These are phyloP conservation scores for Aspergillus kassunensis DNA, from an alignment of 495 filamentous ascomycete species.

Conservation along the genomic window DNA sequence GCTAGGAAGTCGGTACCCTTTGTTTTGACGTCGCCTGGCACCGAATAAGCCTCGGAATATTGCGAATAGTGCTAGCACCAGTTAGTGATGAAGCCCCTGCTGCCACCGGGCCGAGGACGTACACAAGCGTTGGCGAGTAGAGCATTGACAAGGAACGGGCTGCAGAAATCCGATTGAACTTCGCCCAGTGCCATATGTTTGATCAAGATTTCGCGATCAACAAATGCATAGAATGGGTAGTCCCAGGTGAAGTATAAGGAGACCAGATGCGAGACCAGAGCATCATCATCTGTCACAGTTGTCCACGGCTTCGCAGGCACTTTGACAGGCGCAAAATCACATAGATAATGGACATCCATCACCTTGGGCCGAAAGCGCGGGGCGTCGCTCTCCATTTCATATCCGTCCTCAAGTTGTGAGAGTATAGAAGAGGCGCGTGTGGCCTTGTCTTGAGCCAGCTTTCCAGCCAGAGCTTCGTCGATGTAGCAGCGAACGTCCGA, in stretches of 20 bases:
- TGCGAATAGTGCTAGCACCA: conserved; percentile 26
- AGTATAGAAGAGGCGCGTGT: not conserved
- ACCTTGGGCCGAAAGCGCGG: conserved; percentile 10
- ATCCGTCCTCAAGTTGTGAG: not conserved
- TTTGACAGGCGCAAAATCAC: conserved; percentile 6
- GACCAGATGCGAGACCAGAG: conserved; percentile 45
- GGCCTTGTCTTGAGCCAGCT: not conserved
- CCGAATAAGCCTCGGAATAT: conserved; percentile 25
- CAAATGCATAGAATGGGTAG: conserved; percentile 36
- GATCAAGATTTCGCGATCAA: conserved; percentile 35
- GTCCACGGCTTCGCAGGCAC: conserved; percentile 39
- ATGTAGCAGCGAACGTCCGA: conserved; percentile 7
- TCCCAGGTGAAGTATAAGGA: conserved; percentile 47
- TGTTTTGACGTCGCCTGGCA: conserved; percentile 27
- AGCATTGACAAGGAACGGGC: conserved; percentile 43
- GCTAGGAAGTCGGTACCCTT: conserved; percentile 29
- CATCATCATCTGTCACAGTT: conserved; percentile 38
- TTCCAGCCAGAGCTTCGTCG: not conserved
- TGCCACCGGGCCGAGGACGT: not conserved
- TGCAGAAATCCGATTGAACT: conserved; percentile 34
- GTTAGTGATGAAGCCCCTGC: not conserved
- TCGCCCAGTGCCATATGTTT: conserved; percentile 29
- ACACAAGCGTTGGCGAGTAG: conserved; percentile 39
- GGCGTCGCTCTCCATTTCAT: conserved; percentile 7
- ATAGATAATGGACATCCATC: conserved; percentile 15